Percentiles rank a stretch among this genome's conserved stretches.
Evolutionary conservation across 2,329 filamentous ascomycete species (phyloP).

Genomic region (Zymoseptoria ardabiliae): DNA sequence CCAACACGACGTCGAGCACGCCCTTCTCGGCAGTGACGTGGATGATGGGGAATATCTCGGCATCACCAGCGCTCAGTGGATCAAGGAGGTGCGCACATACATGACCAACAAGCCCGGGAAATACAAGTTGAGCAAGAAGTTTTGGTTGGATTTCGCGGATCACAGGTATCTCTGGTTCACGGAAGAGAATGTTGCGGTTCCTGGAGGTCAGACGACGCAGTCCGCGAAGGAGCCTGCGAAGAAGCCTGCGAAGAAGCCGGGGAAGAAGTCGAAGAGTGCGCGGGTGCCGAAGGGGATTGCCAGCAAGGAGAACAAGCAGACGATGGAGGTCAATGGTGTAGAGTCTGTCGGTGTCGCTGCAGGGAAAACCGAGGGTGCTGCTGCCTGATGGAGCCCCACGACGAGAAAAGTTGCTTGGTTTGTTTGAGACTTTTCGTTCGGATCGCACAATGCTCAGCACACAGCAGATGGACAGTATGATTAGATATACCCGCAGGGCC

Average conservation of each 20-base stretch:
- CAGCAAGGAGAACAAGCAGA: background rate
- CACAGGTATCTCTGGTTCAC: background rate
- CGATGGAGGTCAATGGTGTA: background rate
- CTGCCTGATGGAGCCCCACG: background rate
- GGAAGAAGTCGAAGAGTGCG: background rate
- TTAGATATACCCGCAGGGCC: background rate
- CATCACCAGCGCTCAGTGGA: slow-evolving; percentile 9
- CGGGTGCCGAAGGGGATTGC: background rate
- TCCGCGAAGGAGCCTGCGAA: background rate
- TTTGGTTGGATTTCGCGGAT: background rate
- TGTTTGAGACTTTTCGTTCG: background rate
- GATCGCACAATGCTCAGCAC: background rate
- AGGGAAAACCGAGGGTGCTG: background rate
- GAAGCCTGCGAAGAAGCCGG: background rate
- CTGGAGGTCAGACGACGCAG: background rate
- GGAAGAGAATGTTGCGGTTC: too few species aligned
- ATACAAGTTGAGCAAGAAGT: background rate
- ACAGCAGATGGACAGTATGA: background rate
- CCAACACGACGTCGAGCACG: slow-evolving; percentile 24
- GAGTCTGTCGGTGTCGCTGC: background rate
- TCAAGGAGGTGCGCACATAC: slow-evolving; percentile 2
- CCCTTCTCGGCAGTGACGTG: slow-evolving; percentile 19
- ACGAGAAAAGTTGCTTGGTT: background rate
- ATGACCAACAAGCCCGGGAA: too few species aligned
- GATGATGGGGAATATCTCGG: slow-evolving; percentile 8